Evolutionary conservation across 768 basidiomycete genomes (phyloP), one percentile per base, ranked within the genome.

Genomic region (Cystofilobasidium capitatum): DNA sequence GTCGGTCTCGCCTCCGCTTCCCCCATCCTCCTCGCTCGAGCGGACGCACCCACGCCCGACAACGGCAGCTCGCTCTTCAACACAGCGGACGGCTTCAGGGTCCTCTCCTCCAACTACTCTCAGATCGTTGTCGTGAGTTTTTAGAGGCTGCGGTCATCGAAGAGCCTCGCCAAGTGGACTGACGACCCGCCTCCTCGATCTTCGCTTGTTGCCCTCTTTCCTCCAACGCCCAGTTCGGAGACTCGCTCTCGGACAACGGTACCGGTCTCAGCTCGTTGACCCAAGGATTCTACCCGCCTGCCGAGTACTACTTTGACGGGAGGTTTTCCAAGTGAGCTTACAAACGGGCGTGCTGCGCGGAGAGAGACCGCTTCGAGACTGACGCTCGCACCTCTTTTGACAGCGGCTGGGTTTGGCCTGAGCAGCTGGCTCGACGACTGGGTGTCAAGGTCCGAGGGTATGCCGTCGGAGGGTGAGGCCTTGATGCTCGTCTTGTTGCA

Each of bases 61-160:
- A 55, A 55, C 51, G 51, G 5, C 29, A 55, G 14, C 51, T 7
- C 12, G 29, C 51, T 55, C 51, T 55, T 55, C 51, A 55, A 55
- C 51, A 55, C 29, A 31, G 29, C 17, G 8, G 51, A 55, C 29
- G 51, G 51, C 51, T 55, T 31, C 13, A 17, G 5, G 12, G 51
- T 55, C 12, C 51, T 55, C 51, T 26, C 26, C 7, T 14, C 14
- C 26, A 55, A 55, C 51, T 55, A 31, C 16, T 14, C 29, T 10
- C 51, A 55, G 26, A 5, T 55, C 29, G 51, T 55, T 7, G 12
- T 29, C 2, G 51, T 55, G 29, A 1, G 29, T 55, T 6, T 55
- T n/a, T 13, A 16, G 6, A 16, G 8, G 3, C 44, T 45, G 44
- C 44, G 17, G 8, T 5, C 44, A 7, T 45, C 44, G 17, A 20